A percentile compares a stretch with the other conserved stretches of the same genome.
phyloP scores from a whole-genome alignment of 192 early-diverging fungal genomes.

The Spinellus fusiger region DNA sequence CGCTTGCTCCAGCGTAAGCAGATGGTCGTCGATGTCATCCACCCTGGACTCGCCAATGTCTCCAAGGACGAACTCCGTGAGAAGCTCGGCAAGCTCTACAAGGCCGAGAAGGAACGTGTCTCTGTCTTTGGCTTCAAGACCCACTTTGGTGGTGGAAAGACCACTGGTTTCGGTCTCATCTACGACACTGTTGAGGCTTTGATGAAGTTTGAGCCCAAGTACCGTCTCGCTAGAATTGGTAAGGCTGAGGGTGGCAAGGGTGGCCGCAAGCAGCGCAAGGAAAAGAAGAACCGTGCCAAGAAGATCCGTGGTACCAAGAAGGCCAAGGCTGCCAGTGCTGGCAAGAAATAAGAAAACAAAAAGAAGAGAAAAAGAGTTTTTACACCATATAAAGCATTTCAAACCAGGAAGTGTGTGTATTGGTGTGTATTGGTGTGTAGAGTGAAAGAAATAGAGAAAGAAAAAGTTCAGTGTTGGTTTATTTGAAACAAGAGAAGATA shows the following conservation, averaged over 20 bases:
- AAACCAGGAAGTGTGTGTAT: too few species aligned
- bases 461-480: too few species aligned
- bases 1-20: constrained; percentile 95
- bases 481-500: too few species aligned
- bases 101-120: constrained; percentile 81
- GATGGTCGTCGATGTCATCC: constrained; percentile 94
- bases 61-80: constrained; percentile 90
- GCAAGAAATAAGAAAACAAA: not conserved
- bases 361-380: not conserved
- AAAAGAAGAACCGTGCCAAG: constrained; percentile 98
- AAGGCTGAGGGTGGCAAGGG: constrained; percentile 63
- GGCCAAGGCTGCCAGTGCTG: constrained; percentile 42
- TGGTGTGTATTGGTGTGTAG: too few species aligned
- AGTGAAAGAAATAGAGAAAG: too few species aligned
- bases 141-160: constrained; percentile 93
- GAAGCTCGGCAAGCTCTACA: constrained; percentile 95
- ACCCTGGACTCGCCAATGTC: constrained; percentile 90
- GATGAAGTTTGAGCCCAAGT: constrained; percentile 99
- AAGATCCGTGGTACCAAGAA: constrained; percentile 97
- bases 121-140: constrained; percentile 95
- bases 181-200: constrained; percentile 90
- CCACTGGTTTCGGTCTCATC: constrained; percentile 93
- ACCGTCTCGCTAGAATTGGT: constrained; percentile 68
- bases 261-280: constrained; percentile 98
- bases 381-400: too few species aligned